These are phyloP conservation scores for Trapa bicornis DNA, from an alignment of 345 rosid genomes.

Conservation along the genomic window DNA sequence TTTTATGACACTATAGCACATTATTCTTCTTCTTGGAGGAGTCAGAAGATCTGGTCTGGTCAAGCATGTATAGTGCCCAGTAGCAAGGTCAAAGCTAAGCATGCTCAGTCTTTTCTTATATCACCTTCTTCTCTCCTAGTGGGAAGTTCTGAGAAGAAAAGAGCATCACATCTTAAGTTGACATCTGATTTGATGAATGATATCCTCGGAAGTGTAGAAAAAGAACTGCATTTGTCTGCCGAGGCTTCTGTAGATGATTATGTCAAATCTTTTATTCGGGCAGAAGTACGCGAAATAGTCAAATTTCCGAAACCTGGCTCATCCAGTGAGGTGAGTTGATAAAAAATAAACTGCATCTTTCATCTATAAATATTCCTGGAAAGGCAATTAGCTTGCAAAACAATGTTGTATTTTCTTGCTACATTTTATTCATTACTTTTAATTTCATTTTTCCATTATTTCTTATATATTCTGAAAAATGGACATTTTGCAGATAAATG, in stretches of 20 bases:
- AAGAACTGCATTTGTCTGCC: conserved; percentile 49
- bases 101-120: conserved; percentile 5
- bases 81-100: conserved; percentile 10
- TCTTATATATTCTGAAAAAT: neutral
- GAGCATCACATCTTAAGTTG: conserved; percentile 14
- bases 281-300: conserved; percentile 28
- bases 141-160: conserved; percentile 7
- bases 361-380: neutral
- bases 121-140: conserved; percentile 12
- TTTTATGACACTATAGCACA: conserved; percentile 55
- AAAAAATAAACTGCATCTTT: neutral
- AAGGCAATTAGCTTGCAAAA: neutral
- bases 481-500: conserved; percentile 28
- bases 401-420: neutral
- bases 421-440: neutral
- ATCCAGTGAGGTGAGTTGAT: conserved; percentile 28
- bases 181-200: conserved; percentile 14
- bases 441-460: neutral
- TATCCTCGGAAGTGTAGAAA: conserved; percentile 41
- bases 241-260: conserved; percentile 33
- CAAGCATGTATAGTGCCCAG: conserved; percentile 18
- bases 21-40: conserved; percentile 53
- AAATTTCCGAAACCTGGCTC: conserved; percentile 18
- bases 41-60: conserved; percentile 49
- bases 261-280: conserved; percentile 36